These are phyloP conservation scores for Cornus suecica DNA, from an alignment of 148 eudicot species.

Conservation along the genomic window DNA sequence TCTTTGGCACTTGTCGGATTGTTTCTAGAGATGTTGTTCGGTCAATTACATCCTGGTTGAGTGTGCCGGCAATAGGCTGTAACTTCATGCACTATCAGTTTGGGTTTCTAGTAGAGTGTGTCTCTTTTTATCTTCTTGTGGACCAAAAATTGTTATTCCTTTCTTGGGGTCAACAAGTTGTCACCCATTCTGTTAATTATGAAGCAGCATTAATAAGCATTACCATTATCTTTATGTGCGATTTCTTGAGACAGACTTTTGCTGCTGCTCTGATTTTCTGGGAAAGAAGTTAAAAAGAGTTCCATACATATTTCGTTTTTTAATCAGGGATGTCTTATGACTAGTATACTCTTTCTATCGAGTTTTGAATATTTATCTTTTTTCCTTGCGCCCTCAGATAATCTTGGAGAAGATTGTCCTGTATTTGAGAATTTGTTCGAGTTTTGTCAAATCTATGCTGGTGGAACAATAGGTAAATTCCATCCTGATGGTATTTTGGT, in stretches of 20 bases:
- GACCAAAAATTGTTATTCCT: background rate
- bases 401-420: conserved; percentile 98
- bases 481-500: conserved; percentile 6
- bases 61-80: background rate
- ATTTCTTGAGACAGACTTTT: background rate
- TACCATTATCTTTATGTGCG: background rate
- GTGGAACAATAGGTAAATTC: conserved; percentile 93
- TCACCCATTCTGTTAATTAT: background rate
- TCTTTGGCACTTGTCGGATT: background rate
- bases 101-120: background rate
- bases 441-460: conserved; percentile 98
- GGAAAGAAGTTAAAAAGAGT: background rate
- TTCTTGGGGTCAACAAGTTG: background rate
- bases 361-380: background rate
- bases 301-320: too few species aligned
- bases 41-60: too few species aligned
- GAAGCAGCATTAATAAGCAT: too few species aligned
- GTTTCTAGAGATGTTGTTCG: background rate
- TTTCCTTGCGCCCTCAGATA: conserved; percentile 45
- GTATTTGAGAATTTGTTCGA: conserved; percentile 93
- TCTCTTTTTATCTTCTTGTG: background rate
- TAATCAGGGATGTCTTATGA: background rate
- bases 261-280: background rate
- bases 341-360: background rate
- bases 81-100: background rate